phyloP scores from a whole-genome alignment of 169 alveolate species.

The Plasmodium ovale region DNA sequence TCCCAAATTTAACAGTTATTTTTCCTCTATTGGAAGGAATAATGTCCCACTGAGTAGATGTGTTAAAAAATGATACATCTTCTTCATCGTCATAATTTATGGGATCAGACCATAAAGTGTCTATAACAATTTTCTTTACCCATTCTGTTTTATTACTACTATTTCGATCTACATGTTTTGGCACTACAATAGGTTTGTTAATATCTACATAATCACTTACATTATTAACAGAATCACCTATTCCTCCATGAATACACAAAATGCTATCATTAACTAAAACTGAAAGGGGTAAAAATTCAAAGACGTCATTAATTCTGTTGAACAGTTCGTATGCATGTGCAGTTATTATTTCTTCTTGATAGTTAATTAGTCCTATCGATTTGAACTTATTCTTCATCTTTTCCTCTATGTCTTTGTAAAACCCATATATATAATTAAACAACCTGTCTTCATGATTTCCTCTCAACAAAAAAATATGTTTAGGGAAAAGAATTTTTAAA shows the following conservation, averaged over 20 bases:
- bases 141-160: slow-evolving; percentile 3
- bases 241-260: slow-evolving; percentile 95
- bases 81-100: slow-evolving; percentile 92
- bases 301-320: slow-evolving; percentile 93
- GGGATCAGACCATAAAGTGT: slow-evolving; percentile 90
- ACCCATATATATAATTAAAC: slow-evolving; percentile 93
- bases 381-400: slow-evolving; percentile 91
- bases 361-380: slow-evolving; percentile 62
- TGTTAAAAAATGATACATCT: slow-evolving; percentile 82
- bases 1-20: slow-evolving; percentile 94
- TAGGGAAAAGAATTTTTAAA: slow-evolving; percentile 91
- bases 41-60: slow-evolving; percentile 85
- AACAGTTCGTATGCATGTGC: slow-evolving; percentile 93
- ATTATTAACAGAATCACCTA: slow-evolving; percentile 89
- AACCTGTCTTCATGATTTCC: slow-evolving; percentile 96
- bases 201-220: slow-evolving; percentile 87
- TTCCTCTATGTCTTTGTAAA: slow-evolving; percentile 91
- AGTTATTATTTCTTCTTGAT: slow-evolving; percentile 36
- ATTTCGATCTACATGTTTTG: slow-evolving; percentile 43
- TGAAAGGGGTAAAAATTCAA: slow-evolving; percentile 96
- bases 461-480: slow-evolving; percentile 93
- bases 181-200: slow-evolving; percentile 38
- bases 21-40: slow-evolving; percentile 95
- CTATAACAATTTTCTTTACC: slow-evolving; percentile 72
- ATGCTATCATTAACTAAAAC: slow-evolving; percentile 94